Conservation (phyloP, 2,329 filamentous ascomycete genomes). For the Pseudohalonectria lignicola region DNA sequence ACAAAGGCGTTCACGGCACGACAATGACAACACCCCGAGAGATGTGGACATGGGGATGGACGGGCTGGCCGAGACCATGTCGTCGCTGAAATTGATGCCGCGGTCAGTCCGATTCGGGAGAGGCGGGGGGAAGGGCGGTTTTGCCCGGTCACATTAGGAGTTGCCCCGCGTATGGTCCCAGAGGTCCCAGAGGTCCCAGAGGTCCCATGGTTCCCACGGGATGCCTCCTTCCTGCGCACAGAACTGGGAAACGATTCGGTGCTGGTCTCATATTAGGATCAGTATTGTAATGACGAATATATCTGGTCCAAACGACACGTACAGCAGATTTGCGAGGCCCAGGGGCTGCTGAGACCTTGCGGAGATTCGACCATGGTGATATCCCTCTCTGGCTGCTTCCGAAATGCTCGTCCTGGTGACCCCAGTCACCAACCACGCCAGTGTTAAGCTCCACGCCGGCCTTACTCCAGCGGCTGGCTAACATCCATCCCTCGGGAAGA, state of each 20-base stretch:
- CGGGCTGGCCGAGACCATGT: slow-evolving; percentile 56
- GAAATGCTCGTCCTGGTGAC: too few relatives aligned
- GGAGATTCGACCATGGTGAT: too few relatives aligned
- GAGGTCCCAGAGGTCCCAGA: too few relatives aligned
- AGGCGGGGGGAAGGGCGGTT: slow-evolving; percentile 39
- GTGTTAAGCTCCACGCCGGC: too few relatives aligned
- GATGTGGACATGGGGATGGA: slow-evolving; percentile 45
- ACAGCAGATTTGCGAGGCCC: neutral
- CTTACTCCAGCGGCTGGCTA: neutral
- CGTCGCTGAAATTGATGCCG: slow-evolving; percentile 60
- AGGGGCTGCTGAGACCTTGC: neutral
- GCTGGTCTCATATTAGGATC: neutral
- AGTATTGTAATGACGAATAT: neutral
- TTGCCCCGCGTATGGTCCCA: too few relatives aligned
- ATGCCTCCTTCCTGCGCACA: too few relatives aligned
- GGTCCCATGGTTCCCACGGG: too few relatives aligned
- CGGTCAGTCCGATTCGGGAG: slow-evolving; percentile 55
- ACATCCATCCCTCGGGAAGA: neutral
- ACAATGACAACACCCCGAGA: too few relatives aligned
- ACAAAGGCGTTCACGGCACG: too few relatives aligned
- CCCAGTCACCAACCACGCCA: too few relatives aligned
- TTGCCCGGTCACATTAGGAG: slow-evolving; percentile 25
- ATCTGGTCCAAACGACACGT: slow-evolving; percentile 1
- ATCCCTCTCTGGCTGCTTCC: too few relatives aligned
- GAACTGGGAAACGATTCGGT: neutral